These are phyloP conservation scores for Kodamaea kakaduensis DNA, from an alignment of 805 yeast genomes.

Conservation along the genomic window DNA sequence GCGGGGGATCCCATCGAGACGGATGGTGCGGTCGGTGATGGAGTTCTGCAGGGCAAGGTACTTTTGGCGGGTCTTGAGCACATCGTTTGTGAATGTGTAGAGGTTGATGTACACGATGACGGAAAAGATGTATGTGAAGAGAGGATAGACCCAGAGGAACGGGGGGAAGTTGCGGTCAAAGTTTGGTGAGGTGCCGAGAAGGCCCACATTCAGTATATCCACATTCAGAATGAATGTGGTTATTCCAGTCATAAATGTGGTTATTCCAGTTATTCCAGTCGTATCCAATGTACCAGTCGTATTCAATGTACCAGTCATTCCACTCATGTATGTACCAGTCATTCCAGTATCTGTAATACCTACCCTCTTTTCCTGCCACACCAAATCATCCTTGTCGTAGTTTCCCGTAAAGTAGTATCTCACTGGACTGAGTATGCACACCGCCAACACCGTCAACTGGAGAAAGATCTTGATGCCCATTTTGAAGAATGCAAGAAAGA, in stretches of 20 bases:
- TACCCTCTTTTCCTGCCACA: no score
- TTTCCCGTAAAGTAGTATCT: slow-evolving; percentile 39
- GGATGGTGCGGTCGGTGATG: slow-evolving; percentile 56
- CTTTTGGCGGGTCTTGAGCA: slow-evolving; percentile 51
- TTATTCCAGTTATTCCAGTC: not conserved
- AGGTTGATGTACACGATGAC: slow-evolving; percentile 43
- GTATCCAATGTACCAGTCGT: not conserved
- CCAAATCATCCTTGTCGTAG: slow-evolving; percentile 36
- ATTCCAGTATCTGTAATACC: no score
- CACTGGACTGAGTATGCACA: slow-evolving; percentile 34
- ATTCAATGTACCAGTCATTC: slow-evolving; percentile 1
- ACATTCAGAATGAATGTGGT: no score
- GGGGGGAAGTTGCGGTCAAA: slow-evolving; percentile 35
- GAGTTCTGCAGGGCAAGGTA: slow-evolving; percentile 58
- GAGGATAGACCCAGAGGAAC: slow-evolving; percentile 50
- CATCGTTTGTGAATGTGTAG: slow-evolving; percentile 44
- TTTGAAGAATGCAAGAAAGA: slow-evolving; percentile 37
- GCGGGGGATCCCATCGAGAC: slow-evolving; percentile 51
- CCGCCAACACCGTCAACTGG: slow-evolving; percentile 20
- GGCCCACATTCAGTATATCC: no score
- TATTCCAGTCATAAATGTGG: no score
- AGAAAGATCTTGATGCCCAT: slow-evolving; percentile 24
- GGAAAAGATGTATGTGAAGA: slow-evolving; percentile 55
- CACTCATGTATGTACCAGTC: no score
- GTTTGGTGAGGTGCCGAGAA: slow-evolving; percentile 19